Base-by-base conservation (phyloP, 805 yeast species). In the Danielozyma ontarioensis region DNA sequence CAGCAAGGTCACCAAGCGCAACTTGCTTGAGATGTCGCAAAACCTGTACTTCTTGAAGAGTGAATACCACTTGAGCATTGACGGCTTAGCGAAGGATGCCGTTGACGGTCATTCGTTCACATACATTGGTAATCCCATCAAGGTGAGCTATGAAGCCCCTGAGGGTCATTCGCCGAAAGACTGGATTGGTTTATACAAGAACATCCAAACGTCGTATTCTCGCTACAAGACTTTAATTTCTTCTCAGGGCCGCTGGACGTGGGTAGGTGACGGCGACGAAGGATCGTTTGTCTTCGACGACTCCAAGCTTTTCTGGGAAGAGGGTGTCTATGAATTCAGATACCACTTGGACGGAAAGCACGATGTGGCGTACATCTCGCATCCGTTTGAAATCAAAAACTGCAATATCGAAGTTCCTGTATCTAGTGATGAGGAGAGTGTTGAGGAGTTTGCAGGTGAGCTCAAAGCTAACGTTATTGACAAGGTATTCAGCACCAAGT, bases 121-220 rank as follows among this genome's bases (percentile, higher is more conserved):
- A 7, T 37, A 51, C 14, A 46, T 76, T 39, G 88, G 87, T 1
- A 54, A 63, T 5, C 74, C 82, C 2, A 68, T 84, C 17, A 51
- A 51, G 14, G 70, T 81, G 3, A 48, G 56, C 14, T 84, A 83
- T 80, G 51, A 55, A 17, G 62, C 80, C 1, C 81, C 84, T 1
- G 59, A 57, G 2, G 39, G 48, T 16, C 77, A 73, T 41, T 59
- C 74, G 13, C 36, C 57, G 0, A 67, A 63, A 27, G 89, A 83
- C 51, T 84, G 95, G 95, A 70, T 84, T 42, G 94, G 93, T 1
- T 55, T 84, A 19, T 84, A 84, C 57, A 73, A 74, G 34, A 70
- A 81, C 7, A 59, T 74, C 17, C 82, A 74, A 40, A 76, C 84
- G 13, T 71, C 78, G 4, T 62, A 63, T 23, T 72, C 80, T 14